phyloP scores from a whole-genome alignment of 2,329 filamentous ascomycete species.

The Fulvia fulva region DNA sequence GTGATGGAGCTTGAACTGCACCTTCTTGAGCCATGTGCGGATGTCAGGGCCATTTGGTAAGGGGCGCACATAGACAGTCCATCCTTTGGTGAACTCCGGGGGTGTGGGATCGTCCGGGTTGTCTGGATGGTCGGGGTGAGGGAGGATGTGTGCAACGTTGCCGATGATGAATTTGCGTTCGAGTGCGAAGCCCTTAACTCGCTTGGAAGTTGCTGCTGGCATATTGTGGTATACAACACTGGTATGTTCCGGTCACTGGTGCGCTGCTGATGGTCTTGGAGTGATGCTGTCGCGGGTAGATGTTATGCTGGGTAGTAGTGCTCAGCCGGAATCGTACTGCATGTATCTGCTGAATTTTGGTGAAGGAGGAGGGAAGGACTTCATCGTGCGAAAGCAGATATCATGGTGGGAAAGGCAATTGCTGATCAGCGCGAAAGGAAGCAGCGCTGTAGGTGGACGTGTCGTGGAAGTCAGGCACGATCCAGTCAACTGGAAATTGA shows the following conservation, averaged over 20 bases:
- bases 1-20: conserved; percentile 97
- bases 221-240: conserved; percentile 24
- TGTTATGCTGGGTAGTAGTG: background rate
- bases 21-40: conserved; percentile 91
- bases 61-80: conserved; percentile 90
- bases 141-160: conserved; percentile 53
- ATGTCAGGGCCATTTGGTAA: conserved; percentile 81
- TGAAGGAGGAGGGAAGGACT: background rate
- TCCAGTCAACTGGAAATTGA: background rate
- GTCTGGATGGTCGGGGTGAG: conserved; percentile 72
- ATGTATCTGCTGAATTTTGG: background rate
- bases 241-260: too few relatives aligned
- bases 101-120: too few relatives aligned
- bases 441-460: background rate
- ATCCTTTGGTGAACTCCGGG: conserved; percentile 97
- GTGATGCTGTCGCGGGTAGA: too few relatives aligned
- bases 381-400: background rate
- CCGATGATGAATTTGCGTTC: conserved; percentile 44
- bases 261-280: background rate
- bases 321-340: background rate
- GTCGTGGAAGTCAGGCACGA: background rate
- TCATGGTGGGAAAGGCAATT: background rate
- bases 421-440: background rate
- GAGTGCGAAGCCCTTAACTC: conserved; percentile 32
- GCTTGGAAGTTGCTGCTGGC: conserved; percentile 36